phyloP scores from a whole-genome alignment of 2,329 filamentous ascomycete genomes.

The Nemania sp. region DNA sequence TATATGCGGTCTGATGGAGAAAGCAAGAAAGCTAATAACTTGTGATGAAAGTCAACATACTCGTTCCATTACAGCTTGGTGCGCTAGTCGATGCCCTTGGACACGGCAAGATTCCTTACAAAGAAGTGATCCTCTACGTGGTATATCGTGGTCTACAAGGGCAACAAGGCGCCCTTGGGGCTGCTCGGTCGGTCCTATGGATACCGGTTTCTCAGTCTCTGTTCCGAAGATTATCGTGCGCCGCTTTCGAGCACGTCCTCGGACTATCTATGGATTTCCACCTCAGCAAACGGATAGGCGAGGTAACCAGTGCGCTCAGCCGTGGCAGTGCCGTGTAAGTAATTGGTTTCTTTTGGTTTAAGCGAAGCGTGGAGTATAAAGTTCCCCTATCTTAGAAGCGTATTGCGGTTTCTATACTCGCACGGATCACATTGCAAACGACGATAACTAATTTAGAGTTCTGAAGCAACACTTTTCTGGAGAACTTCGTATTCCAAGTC shows the following conservation, averaged over 20 bases:
- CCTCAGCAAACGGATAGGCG: constrained; percentile 55
- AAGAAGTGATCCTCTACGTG: constrained; percentile 49
- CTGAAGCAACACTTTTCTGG: constrained; percentile 50
- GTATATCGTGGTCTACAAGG: constrained; percentile 52
- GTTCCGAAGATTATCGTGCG: constrained; percentile 48
- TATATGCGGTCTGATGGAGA: neutral
- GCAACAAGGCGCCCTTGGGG: constrained; percentile 50
- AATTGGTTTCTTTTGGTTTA: too few relatives aligned
- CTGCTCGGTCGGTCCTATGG: constrained; percentile 51
- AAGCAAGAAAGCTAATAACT: constrained; percentile 5
- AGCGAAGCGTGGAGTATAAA: too few relatives aligned
- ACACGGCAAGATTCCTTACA: constrained; percentile 48
- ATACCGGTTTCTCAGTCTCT: constrained; percentile 52
- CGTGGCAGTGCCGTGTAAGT: constrained; percentile 48
- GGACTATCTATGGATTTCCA: constrained; percentile 56
- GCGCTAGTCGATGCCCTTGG: constrained; percentile 47
- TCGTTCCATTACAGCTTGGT: constrained; percentile 50
- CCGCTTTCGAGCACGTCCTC: constrained; percentile 54
- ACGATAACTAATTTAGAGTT: too few relatives aligned
- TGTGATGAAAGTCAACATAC: constrained; percentile 44
- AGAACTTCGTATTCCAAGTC: constrained; percentile 53
- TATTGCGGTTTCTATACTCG: too few relatives aligned
- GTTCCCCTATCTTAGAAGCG: too few relatives aligned
- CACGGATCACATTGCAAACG: too few relatives aligned
- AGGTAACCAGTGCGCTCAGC: constrained; percentile 54